phyloP scores from a whole-genome alignment of 371 early-diverging fungal species.

The Mortierella polycephala region DNA sequence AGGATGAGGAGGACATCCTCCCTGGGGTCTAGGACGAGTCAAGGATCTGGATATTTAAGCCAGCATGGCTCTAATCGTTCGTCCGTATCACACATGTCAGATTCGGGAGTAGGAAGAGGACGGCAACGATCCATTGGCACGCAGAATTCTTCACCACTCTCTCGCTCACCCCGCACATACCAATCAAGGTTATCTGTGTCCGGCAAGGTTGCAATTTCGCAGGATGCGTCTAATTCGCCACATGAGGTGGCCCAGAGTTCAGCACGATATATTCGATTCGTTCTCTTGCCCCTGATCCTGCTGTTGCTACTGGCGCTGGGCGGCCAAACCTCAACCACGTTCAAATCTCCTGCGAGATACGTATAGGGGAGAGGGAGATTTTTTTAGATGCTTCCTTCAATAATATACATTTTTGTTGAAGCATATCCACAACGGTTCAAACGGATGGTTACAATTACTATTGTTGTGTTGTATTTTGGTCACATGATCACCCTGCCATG shows the following conservation, averaged over 20 bases:
- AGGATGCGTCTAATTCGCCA: constrained; percentile 19
- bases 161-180: constrained; percentile 8
- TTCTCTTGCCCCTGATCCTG: constrained; percentile 31
- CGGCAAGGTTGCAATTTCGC: neutral
- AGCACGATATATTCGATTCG: constrained; percentile 33
- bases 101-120: constrained; percentile 1
- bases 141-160: constrained; percentile 17
- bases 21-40: constrained; percentile 28
- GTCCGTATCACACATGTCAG: neutral
- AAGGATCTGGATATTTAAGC: constrained; percentile 16
- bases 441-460: too few relatives aligned
- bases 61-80: neutral
- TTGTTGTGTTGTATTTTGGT: too few relatives aligned
- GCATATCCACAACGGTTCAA: too few relatives aligned
- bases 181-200: neutral
- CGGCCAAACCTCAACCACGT: constrained; percentile 33
- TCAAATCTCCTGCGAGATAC: constrained; percentile 31
- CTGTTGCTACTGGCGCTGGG: constrained; percentile 30
- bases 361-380: too few relatives aligned
- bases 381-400: too few relatives aligned
- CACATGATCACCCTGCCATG: too few relatives aligned
- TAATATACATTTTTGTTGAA: too few relatives aligned
- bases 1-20: constrained; percentile 35
- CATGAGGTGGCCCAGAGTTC: constrained; percentile 31
- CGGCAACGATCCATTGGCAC: constrained; percentile 1